Base-by-base conservation (phyloP, 371 early-diverging fungal species). In the Caulochytrium protostelioides region DNA sequence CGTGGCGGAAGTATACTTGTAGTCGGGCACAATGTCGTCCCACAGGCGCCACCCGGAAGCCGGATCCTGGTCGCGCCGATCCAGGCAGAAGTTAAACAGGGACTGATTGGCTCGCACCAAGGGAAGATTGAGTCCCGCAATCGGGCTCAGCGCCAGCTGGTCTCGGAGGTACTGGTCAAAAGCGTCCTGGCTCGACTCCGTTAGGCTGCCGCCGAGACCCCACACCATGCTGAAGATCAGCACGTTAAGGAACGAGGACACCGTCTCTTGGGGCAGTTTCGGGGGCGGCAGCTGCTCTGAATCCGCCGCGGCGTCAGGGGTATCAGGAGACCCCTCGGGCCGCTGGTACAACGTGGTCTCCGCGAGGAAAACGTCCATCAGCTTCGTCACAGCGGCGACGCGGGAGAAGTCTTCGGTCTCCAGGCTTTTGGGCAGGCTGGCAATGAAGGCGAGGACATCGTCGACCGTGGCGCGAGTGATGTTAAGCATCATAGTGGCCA, bases 211-310 rank as follows among this genome's bases (percentile, higher is more conserved):
- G 10, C 62, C 67, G 15, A 67, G 20, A 0, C 55, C 41, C 67
- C 67, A 67, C n/a, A 53, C 42, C 30, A 53, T 62, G 50, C 60
- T 52, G 26, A 64, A 67, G 13, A 64, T 35, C 31, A 67, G 64
- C 4, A 67, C 6, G n/a, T n/a, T n/a, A n/a, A n/a, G n/a, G n/a
- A n/a, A n/a, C n/a, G n/a, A n/a, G n/a, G n/a, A n/a, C n/a, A n/a
- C n/a, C n/a, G n/a, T n/a, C n/a, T n/a, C n/a, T n/a, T n/a, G n/a
- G n/a, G n/a, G n/a, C n/a, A n/a, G n/a, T n/a, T n/a, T n/a, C n/a
- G n/a, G n/a, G n/a, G n/a, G n/a, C n/a, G n/a, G n/a, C n/a, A n/a
- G n/a, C n/a, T n/a, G n/a, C n/a, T n/a, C n/a, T n/a, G n/a, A n/a
- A n/a, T n/a, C n/a, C n/a, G n/a, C n/a, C n/a, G n/a, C n/a, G n/a